Evolutionary conservation across 148 eudicot genomes (phyloP).

Genomic region (Chenopodium quinoa): DNA sequence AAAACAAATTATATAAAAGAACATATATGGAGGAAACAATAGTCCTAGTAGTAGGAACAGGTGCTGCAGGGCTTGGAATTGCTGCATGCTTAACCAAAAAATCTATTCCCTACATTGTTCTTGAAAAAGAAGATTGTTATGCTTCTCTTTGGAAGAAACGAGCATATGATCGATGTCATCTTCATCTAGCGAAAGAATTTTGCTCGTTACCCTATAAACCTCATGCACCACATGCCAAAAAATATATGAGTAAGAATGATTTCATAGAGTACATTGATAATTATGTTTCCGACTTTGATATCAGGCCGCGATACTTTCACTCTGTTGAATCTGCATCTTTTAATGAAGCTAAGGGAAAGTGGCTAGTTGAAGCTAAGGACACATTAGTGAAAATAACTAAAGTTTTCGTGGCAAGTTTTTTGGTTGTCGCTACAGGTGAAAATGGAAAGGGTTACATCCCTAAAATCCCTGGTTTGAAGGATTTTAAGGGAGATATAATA

Average conservation of each 20-base stretch:
- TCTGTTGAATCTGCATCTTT: constrained; percentile 28
- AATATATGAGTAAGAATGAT: constrained; percentile 27
- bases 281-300: constrained; percentile 35
- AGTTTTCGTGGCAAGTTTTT: constrained; percentile 20
- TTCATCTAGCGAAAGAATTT: constrained; percentile 45
- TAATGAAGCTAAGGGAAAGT: constrained; percentile 19
- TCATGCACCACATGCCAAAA: constrained; percentile 16
- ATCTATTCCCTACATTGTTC: constrained; percentile 36
- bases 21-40: constrained; percentile 14
- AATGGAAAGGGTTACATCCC: constrained; percentile 32
- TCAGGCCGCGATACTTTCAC: constrained; percentile 32
- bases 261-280: constrained; percentile 37
- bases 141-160: constrained; percentile 46
- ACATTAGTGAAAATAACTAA: background rate
- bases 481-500: constrained; percentile 33
- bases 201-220: constrained; percentile 37
- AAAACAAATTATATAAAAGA: no score
- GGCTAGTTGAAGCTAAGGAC: constrained; percentile 29
- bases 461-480: constrained; percentile 25
- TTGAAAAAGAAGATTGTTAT: constrained; percentile 50
- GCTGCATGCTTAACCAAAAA: constrained; percentile 30
- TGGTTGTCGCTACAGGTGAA: constrained; percentile 46
- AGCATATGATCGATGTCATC: constrained; percentile 47
- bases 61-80: background rate
- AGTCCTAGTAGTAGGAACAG: constrained; percentile 27